Evolutionary conservation across 495 filamentous ascomycete species (phyloP).

Genomic region (Jackrogersella minutella): DNA sequence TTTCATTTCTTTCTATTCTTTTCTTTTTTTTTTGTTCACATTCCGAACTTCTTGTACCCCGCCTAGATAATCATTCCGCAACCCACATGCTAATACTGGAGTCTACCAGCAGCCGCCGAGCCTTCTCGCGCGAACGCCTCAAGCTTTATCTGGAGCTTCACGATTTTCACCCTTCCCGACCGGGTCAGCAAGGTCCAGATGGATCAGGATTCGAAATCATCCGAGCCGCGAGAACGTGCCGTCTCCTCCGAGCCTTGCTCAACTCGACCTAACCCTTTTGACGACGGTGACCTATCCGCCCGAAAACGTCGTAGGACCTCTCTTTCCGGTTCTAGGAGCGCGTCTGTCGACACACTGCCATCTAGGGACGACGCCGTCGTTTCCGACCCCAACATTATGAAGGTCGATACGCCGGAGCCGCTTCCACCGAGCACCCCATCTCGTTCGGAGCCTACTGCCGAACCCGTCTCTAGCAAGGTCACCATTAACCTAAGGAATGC

Average conservation of each 20-base stretch:
- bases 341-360: slow-evolving; percentile 51
- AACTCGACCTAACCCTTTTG: slow-evolving; percentile 64
- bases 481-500: slow-evolving; percentile 62
- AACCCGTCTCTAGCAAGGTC: slow-evolving; percentile 57
- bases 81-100: slow-evolving; percentile 51
- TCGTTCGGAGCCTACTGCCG: slow-evolving; percentile 44
- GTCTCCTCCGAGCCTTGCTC: slow-evolving; percentile 67
- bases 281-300: slow-evolving; percentile 59
- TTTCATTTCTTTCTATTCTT: slow-evolving; percentile 5
- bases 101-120: slow-evolving; percentile 46
- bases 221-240: slow-evolving; percentile 64
- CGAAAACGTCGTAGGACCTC: slow-evolving; percentile 62
- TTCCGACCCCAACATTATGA: slow-evolving; percentile 50
- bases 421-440: slow-evolving; percentile 50
- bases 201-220: slow-evolving; percentile 59
- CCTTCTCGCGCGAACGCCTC: slow-evolving; percentile 47
- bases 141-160: slow-evolving; percentile 47
- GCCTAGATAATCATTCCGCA: slow-evolving; percentile 30
- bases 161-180: slow-evolving; percentile 29
- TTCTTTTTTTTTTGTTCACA: slow-evolving; percentile 14
- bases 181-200: slow-evolving; percentile 52
- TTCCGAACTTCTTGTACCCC: slow-evolving; percentile 32
- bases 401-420: slow-evolving; percentile 50
- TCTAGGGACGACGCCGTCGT: slow-evolving; percentile 37
- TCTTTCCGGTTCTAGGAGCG: slow-evolving; percentile 51